Evolutionary conservation across 306 rosid species (phyloP).

Genomic region (Vigna angularis): DNA sequence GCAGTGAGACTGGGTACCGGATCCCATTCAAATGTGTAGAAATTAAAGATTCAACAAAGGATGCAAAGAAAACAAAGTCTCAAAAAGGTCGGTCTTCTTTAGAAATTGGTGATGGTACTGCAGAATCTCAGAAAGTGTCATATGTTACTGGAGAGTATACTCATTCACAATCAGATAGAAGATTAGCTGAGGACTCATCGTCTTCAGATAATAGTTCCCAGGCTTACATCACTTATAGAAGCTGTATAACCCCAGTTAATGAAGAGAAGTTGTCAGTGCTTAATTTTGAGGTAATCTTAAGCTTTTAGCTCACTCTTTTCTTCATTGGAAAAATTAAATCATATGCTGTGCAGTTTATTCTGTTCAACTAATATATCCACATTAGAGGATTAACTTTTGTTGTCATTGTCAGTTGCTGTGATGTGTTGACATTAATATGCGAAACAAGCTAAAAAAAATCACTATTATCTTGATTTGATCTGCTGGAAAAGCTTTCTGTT

Average conservation of each 20-base stretch:
- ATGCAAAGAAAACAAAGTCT: conserved; percentile 45
- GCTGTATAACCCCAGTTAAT: conserved; percentile 77
- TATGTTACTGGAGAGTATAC: conserved; percentile 44
- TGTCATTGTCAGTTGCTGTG: neutral
- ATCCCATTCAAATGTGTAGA: conserved; percentile 87
- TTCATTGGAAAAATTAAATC: conserved; percentile 24
- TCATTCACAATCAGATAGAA: conserved; percentile 55
- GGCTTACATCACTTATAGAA: conserved; percentile 78
- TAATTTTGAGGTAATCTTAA: conserved; percentile 74
- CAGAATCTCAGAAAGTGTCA: conserved; percentile 34
- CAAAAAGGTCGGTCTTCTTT: conserved; percentile 49
- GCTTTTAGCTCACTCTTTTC: conserved; percentile 29
- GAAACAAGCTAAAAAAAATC: conserved; percentile 18
- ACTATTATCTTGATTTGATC: conserved; percentile 14
- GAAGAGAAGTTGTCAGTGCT: conserved; percentile 82
- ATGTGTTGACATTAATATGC: conserved; percentile 5
- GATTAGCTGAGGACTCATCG: conserved; percentile 55
- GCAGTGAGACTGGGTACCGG: conserved; percentile 95
- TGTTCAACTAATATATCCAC: conserved; percentile 35
- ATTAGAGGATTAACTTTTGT: conserved; percentile 16
- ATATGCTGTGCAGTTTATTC: conserved; percentile 20
- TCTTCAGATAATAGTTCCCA: conserved; percentile 51
- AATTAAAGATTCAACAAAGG: conserved; percentile 55
- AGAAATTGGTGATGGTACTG: conserved; percentile 53
- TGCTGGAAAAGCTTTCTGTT: conserved; percentile 17